Base-by-base conservation (phyloP, 176 grass and related monocot species). In the Oryza longistaminata region DNA sequence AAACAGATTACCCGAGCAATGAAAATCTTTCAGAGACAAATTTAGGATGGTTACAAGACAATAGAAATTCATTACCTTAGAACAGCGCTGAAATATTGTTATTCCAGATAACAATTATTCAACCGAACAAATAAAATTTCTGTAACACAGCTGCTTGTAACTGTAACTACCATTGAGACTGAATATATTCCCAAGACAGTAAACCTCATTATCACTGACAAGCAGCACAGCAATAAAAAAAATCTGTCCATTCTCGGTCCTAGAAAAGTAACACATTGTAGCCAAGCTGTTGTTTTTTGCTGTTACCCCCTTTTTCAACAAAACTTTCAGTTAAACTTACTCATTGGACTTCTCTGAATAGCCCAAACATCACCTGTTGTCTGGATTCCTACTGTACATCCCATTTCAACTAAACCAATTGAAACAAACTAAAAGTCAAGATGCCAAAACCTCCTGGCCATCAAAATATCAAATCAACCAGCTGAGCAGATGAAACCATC, bases 11-110 rank as follows among this genome's bases (percentile, higher is more conserved):
- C 11, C 76, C 25, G 2, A 67, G 4, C 33, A 78, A 71, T 42
- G 25, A 86, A 73, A 83, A 79, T 83, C 11, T 69, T 13, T 70
- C 60, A 53, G 35, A 14, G 15, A 65, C 8, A 74, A 52, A 50
- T 75, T 73, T 15, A 74, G 40, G 27, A 83, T 70, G 71, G 27
- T 64, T 68, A 24, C 70, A 24, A 12, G 60, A 31, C 46, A 81
- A 52, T 42, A 83, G 4, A 48, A 79, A 70, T 25, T 12, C 10
- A 74, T 84, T 90, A 90, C 89, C 85, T 92, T 19, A 16, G 37
- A 66, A 55, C 78, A 35, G 53, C 11, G n/a, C 15, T 82, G 55
- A 66, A 8, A 68, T 25, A 81, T 78, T 73, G 33, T 71, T 65
- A 69, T 70, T 70, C 73, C n/a, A 70, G 73, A 34, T 91, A 68